phyloP scores from a whole-genome alignment of 306 rosid species.

The Rubus idaeus region DNA sequence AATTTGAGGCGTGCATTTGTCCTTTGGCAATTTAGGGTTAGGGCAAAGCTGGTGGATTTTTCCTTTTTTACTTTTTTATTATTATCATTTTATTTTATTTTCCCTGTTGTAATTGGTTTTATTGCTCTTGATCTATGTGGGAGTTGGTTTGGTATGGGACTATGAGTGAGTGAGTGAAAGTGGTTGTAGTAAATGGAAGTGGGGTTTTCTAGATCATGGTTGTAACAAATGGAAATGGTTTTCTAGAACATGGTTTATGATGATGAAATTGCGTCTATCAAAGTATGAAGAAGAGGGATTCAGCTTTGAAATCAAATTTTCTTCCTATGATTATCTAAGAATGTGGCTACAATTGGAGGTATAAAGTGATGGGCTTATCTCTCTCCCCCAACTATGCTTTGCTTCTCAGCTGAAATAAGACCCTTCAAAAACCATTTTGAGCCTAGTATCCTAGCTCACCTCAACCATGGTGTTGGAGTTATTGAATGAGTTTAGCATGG shows the following conservation, averaged over 20 bases:
- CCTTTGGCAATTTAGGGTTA: constrained; percentile 35
- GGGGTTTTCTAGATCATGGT: constrained; percentile 26
- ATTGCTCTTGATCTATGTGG: not conserved
- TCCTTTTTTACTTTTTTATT: not conserved
- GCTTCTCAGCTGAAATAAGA: not conserved
- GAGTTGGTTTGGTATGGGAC: constrained; percentile 26
- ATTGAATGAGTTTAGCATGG: no score
- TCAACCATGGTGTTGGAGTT: not conserved
- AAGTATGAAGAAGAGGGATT: constrained; percentile 14
- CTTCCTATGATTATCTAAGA: not conserved
- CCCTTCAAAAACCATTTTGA: not conserved
- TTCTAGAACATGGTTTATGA: constrained; percentile 25
- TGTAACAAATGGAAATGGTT: constrained; percentile 22
- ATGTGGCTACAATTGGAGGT: constrained; percentile 6
- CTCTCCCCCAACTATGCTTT: not conserved
- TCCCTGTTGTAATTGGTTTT: not conserved
- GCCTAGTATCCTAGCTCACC: no score
- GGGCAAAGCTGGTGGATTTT: constrained; percentile 19
- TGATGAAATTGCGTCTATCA: constrained; percentile 46
- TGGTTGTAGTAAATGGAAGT: constrained; percentile 17
- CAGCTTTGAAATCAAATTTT: not conserved
- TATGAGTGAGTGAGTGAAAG: constrained; percentile 5
- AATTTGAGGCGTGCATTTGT: not conserved
- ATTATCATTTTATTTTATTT: not conserved
- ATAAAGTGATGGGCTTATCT: not conserved